Conservation (phyloP, 75 land plant genomes). For the Azolla pinnata region DNA sequence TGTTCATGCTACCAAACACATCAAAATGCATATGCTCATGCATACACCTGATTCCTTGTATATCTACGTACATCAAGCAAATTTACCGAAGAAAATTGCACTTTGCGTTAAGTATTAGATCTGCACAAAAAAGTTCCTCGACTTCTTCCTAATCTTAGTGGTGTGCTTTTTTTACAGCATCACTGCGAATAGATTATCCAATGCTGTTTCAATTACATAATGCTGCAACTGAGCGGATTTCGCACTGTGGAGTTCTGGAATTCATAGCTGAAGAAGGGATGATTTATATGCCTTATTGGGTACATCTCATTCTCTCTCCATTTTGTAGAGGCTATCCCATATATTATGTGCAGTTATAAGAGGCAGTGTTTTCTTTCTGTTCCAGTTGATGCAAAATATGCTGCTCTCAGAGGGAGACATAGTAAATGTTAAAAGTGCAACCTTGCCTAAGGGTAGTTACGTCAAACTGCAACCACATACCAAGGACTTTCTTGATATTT, state of each 20-base stretch:
- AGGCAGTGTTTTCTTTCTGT: conserved; percentile 6
- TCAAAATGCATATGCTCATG: too few relatives aligned
- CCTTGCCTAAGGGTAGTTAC: conserved; percentile 86
- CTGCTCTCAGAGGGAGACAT: conserved; percentile 78
- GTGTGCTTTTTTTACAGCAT: conserved; percentile 5
- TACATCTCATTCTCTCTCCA: conserved; percentile 17
- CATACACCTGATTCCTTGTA: too few relatives aligned
- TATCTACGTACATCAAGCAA: too few relatives aligned
- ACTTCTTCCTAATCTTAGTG: too few relatives aligned
- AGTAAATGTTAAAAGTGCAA: conserved; percentile 73
- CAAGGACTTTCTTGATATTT: conserved; percentile 83
- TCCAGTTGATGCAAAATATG: conserved; percentile 93
- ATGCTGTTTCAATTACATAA: conserved; percentile 56
- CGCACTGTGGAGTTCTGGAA: conserved; percentile 92
- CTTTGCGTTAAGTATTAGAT: too few relatives aligned
- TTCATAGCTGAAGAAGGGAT: conserved; percentile 88
- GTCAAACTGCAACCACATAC: conserved; percentile 96
- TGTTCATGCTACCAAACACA: too few relatives aligned
- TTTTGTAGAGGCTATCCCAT: conserved; percentile 14
- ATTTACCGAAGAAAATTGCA: too few relatives aligned
- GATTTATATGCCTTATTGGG: conserved; percentile 91
- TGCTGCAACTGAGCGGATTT: conserved; percentile 40
- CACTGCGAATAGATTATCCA: conserved; percentile 73
- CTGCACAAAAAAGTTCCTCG: too few relatives aligned
- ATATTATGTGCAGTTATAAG: conserved; percentile 20